A percentile compares a stretch with the other conserved stretches of the same genome.
phyloP scores from a whole-genome alignment of 1,284 basidiomycete genomes.

The Omphalotus olearius region DNA sequence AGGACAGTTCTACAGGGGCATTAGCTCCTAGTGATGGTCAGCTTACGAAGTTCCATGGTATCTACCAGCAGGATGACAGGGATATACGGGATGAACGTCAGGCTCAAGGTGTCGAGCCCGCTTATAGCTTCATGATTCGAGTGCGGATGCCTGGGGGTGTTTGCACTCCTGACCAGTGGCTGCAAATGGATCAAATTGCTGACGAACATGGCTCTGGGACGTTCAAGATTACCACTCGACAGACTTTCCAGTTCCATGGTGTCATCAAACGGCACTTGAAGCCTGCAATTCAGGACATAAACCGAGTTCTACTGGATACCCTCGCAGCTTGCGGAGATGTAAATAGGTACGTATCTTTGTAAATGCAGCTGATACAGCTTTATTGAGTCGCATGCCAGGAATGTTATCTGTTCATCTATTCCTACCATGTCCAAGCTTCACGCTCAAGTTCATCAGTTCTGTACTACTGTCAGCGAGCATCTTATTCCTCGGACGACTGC shows the following conservation, averaged over 20 bases:
- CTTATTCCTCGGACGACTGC: constrained; percentile 90
- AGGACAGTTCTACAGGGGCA: constrained; percentile 84
- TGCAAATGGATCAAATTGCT: constrained; percentile 92
- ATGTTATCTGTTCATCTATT: constrained; percentile 91
- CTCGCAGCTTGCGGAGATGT: constrained; percentile 99
- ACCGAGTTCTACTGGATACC: constrained; percentile 88
- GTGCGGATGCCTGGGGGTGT: constrained; percentile 96
- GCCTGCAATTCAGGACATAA: constrained; percentile 95
- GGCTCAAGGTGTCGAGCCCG: constrained; percentile 91
- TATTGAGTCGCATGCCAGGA: constrained; percentile 40
- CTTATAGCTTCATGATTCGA: constrained; percentile 99
- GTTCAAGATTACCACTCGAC: constrained; percentile 96
- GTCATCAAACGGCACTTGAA: constrained; percentile 97
- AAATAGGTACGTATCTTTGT: constrained; percentile 60
- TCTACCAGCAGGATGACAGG: constrained; percentile 96
- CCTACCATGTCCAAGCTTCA: constrained; percentile 87
- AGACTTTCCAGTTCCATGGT: constrained; percentile 99
- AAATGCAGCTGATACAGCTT: neutral
- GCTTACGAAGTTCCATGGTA: constrained; percentile 98
- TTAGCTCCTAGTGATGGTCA: constrained; percentile 90
- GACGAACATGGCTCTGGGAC: constrained; percentile 94
- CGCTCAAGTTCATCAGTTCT: constrained; percentile 80
- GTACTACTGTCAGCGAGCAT: constrained; percentile 83
- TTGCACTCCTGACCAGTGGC: constrained; percentile 89
- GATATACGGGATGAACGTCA: constrained; percentile 97